phyloP scores from a whole-genome alignment of 2,329 filamentous ascomycete genomes.

The Acephala macrosclerotiorum region DNA sequence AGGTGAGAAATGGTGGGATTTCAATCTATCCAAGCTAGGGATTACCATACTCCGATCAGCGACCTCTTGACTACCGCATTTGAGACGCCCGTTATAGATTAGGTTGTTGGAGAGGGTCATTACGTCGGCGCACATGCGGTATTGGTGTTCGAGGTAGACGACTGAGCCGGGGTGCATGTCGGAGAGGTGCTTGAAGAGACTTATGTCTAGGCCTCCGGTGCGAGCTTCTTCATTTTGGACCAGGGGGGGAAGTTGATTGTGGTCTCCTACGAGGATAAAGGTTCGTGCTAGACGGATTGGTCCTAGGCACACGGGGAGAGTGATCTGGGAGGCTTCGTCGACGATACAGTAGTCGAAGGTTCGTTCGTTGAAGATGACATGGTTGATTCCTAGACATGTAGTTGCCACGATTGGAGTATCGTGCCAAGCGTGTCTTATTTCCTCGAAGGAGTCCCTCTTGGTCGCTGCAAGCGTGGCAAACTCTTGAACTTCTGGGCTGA shows the following conservation, averaged over 20 bases:
- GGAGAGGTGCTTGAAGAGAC: conserved; percentile 91
- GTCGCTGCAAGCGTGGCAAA: conserved; percentile 83
- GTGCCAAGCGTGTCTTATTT: conserved; percentile 85
- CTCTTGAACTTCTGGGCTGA: conserved; percentile 85
- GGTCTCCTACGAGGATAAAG: conserved; percentile 95
- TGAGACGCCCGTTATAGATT: conserved; percentile 90
- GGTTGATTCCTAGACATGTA: conserved; percentile 91
- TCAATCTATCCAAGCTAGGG: conserved; percentile 68
- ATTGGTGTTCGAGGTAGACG: conserved; percentile 92
- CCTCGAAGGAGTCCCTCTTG: conserved; percentile 79
- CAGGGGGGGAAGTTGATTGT: conserved; percentile 93
- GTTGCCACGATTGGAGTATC: conserved; percentile 90
- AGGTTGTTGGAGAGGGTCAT: conserved; percentile 93
- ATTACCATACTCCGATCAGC: conserved; percentile 73
- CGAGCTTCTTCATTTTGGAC: conserved; percentile 92
- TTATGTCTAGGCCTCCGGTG: conserved; percentile 87
- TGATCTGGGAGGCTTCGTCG: conserved; percentile 97
- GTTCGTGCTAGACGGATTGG: conserved; percentile 92
- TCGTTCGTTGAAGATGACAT: conserved; percentile 85
- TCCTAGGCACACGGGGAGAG: conserved; percentile 90
- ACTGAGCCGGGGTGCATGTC: conserved; percentile 88
- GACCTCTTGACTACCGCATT: conserved; percentile 83
- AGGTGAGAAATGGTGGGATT: conserved; percentile 62
- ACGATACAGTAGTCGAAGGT: conserved; percentile 98
- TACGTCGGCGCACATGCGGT: conserved; percentile 97